Evolutionary conservation across 192 early-diverging fungal species (phyloP).

Genomic region (Gryganskiella cystojenkinii): DNA sequence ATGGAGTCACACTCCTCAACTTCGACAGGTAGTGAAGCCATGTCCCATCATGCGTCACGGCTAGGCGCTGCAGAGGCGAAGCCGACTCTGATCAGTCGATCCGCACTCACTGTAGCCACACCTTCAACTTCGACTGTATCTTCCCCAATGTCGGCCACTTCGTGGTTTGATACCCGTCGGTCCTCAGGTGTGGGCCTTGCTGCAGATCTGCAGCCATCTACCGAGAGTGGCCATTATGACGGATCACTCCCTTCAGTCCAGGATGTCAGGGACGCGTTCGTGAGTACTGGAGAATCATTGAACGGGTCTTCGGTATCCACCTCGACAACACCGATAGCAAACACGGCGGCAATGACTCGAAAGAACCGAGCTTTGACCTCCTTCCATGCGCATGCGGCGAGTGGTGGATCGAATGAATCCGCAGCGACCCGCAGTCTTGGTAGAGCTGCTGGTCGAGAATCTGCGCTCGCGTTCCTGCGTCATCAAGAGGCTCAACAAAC

Average conservation of each 20-base stretch:
- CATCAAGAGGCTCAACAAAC: slow-evolving; percentile 19
- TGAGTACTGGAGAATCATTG: background rate
- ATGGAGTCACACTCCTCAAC: slow-evolving; percentile 5
- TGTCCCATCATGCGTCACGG: background rate
- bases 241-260: background rate
- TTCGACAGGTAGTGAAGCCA: slow-evolving; percentile 12
- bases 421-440: slow-evolving; percentile 26
- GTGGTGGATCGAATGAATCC: slow-evolving; percentile 9
- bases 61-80: slow-evolving; percentile 9
- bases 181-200: slow-evolving; percentile 8
- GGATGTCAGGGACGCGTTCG: slow-evolving; percentile 1
- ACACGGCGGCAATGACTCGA: background rate
- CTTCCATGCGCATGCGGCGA: slow-evolving; percentile 12
- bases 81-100: slow-evolving; percentile 32
- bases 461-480: slow-evolving; percentile 36
- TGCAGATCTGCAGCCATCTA: background rate
- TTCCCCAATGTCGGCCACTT: slow-evolving; percentile 38
- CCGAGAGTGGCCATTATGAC: background rate
- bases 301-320: background rate
- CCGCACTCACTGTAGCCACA: slow-evolving; percentile 24
- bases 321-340: background rate
- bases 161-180: slow-evolving; percentile 32
- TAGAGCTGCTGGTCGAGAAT: slow-evolving; percentile 24
- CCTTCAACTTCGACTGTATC: slow-evolving; percentile 44
- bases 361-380: slow-evolving; percentile 12